Base-by-base conservation (phyloP, 2,329 filamentous ascomycete species). In the Sporothrix luriei region DNA sequence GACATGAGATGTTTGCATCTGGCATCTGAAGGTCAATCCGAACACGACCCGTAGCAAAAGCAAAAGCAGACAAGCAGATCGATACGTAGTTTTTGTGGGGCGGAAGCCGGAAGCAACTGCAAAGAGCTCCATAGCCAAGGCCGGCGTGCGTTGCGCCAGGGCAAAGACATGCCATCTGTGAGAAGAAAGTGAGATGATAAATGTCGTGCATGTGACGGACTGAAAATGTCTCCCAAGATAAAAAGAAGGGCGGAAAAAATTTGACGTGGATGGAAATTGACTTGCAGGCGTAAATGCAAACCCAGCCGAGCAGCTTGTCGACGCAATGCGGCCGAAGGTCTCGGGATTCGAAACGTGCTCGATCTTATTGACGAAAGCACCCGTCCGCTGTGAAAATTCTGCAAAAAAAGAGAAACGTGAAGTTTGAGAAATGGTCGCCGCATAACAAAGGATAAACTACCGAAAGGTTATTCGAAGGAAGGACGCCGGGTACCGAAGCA, bases 161-260 rank as follows among this genome's bases (percentile, higher is more conserved):
- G 43, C 61, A 14, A 48, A 64, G 29, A n/a, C 38, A 43, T 19
- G 61, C 61, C 64, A 54, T 29, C 64, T 66, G 64, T 54, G 19
- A 66, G 49, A 66, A 52, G 19, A 66, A 48, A 19, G 64, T 66
- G 64, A 66, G 64, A 66, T 19, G n/a, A 66, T 38, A 29, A n/a
- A 24, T 29, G 40, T 19, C 62, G 33, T 3, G 19, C 40, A 52
- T 16, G 21, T 24, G 21, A 64, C 55, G 33, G 43, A 40, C 33
- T 24, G 43, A n/a, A 43, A 6, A 14, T 13, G 2, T 48, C 14
- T 62, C n/a, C n/a, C 59, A 13, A 48, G 13, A 62, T 14, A 24
- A 26, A 19, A 24, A 16, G 21, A 24, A 14, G 33, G 3, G 29
- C 55, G 19, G 19, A 11, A 11, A 57, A 14, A 38, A 21, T 43